These are phyloP conservation scores for Trichothecium roseum DNA, from an alignment of 2,329 filamentous ascomycete genomes.

Conservation along the genomic window DNA sequence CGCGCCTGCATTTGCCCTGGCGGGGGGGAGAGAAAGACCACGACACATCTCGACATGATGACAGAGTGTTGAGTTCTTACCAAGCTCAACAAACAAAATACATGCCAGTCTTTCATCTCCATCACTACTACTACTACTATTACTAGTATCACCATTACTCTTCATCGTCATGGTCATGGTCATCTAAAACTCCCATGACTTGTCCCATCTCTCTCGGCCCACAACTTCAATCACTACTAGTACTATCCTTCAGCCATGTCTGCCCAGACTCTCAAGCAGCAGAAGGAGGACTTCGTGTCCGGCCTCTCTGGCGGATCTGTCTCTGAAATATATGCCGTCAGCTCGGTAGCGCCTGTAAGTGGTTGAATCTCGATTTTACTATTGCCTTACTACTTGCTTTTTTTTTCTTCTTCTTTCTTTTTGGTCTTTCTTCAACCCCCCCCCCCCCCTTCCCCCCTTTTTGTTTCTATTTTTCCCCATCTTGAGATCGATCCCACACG, in stretches of 20 bases:
- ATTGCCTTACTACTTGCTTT: constrained; percentile 3
- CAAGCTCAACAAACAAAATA: too few species aligned
- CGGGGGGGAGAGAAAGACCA: too few species aligned
- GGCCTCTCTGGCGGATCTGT: constrained; percentile 76
- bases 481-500: background rate
- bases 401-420: too few species aligned
- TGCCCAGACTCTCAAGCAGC: constrained; percentile 64
- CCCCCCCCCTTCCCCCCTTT: constrained; percentile 6
- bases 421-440: too few species aligned
- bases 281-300: constrained; percentile 94
- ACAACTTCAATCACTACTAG: background rate
- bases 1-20: background rate
- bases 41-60: too few species aligned
- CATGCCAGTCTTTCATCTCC: too few species aligned
- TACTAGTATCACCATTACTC: too few species aligned
- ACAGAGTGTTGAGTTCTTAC: too few species aligned
- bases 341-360: constrained; percentile 70
- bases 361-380: constrained; percentile 1
- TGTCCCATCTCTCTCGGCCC: background rate
- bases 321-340: constrained; percentile 78
- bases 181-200: too few species aligned
- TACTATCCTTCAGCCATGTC: constrained; percentile 16
- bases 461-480: constrained; percentile 5
- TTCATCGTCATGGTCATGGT: too few species aligned
- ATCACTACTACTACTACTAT: too few species aligned